phyloP scores from a whole-genome alignment of 495 filamentous ascomycete species.

The Aspergillus hancockii region DNA sequence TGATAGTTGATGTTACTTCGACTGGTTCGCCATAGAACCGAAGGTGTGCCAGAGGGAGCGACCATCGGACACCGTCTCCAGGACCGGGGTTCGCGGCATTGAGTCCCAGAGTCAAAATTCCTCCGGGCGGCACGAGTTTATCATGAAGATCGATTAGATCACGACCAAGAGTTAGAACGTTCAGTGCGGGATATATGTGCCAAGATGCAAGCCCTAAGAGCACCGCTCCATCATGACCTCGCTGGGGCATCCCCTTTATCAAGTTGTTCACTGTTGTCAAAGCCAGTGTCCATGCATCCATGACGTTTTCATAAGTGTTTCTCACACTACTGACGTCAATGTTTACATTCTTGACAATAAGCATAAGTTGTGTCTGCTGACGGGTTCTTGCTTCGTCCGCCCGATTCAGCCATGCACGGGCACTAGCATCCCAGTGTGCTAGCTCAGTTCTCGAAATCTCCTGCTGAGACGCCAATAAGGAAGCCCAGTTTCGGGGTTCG shows the following conservation, averaged over 20 bases:
- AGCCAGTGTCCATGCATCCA: constrained; percentile 4
- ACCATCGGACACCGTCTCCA: constrained; percentile 1
- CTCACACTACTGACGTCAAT: constrained; percentile 1
- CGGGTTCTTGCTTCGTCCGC: constrained; percentile 5
- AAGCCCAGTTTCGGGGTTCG: constrained; percentile 1
- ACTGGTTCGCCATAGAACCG: constrained; percentile 8
- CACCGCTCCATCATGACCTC: constrained; percentile 7
- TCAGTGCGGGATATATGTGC: constrained; percentile 12
- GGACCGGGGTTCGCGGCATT: constrained; percentile 2
- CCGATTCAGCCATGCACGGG: constrained; percentile 12
- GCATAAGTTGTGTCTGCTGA: constrained; percentile 13
- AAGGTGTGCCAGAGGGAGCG: constrained; percentile 2
- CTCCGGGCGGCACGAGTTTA: not conserved
- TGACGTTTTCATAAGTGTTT: constrained; percentile 11
- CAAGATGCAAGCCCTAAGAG: constrained; percentile 15
- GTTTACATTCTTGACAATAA: constrained; percentile 15
- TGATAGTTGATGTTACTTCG: not conserved
- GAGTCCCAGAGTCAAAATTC: not conserved
- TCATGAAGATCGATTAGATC: not conserved
- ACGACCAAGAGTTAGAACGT: not conserved
- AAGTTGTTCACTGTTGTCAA: constrained; percentile 11
- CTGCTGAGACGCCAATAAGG: constrained; percentile 2
- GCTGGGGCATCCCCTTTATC: constrained; percentile 10
- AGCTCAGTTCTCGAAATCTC: constrained; percentile 3
- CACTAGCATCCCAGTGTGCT: constrained; percentile 15